These are phyloP conservation scores for Peribolospora baueri DNA, from an alignment of 768 basidiomycete genomes.

Conservation along the genomic window DNA sequence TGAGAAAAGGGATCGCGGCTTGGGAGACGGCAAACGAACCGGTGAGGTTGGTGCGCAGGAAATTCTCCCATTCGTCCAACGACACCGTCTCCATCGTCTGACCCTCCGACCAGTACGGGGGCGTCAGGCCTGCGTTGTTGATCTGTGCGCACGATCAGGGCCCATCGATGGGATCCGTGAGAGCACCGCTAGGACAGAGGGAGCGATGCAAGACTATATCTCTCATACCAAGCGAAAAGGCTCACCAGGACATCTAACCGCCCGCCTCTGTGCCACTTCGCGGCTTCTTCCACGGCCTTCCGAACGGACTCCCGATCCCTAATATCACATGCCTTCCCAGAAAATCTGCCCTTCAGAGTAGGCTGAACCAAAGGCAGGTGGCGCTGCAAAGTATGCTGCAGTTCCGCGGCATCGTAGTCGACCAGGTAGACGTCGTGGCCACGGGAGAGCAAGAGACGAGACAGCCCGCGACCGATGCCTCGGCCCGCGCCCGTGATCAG, in stretches of 20 bases:
- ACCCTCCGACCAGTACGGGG: neutral
- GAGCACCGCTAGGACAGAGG: neutral
- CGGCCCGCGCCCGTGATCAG: conserved; percentile 1
- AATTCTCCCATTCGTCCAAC: neutral
- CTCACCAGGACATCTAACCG: neutral
- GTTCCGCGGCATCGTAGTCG: neutral
- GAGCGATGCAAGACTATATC: neutral
- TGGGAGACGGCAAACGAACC: neutral
- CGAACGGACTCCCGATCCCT: too few species aligned
- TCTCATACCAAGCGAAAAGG: neutral
- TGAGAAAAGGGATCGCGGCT: neutral
- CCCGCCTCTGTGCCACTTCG: neutral
- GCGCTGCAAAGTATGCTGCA: neutral
- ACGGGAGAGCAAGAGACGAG: neutral
- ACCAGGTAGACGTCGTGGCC: neutral
- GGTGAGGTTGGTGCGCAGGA: neutral
- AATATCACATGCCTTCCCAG: too few species aligned
- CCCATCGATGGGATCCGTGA: too few species aligned
- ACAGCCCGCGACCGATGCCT: conserved; percentile 1
- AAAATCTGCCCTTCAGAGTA: neutral
- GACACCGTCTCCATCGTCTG: neutral
- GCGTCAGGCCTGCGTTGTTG: conserved; percentile 2
- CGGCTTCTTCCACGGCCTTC: too few species aligned
- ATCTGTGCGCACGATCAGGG: neutral
- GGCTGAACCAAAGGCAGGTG: neutral